phyloP scores from a whole-genome alignment of 139 green algal species.

The Diplosphaera chodatii region DNA sequence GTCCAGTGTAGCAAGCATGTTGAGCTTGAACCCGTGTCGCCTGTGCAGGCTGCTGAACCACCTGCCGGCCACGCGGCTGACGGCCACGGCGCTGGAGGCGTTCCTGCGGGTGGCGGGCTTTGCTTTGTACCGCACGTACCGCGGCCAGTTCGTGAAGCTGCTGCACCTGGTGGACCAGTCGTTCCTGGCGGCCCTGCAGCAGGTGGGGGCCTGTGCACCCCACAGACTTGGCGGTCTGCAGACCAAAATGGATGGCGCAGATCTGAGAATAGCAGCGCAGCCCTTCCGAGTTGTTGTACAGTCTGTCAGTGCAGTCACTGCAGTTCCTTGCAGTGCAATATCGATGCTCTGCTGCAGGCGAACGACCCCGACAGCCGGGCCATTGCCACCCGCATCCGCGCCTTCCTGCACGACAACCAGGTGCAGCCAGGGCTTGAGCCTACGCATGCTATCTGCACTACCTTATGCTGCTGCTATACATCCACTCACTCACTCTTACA shows the following conservation, averaged over 20 bases:
- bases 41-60: conserved; percentile 51
- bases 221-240: no score
- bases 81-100: conserved; percentile 49
- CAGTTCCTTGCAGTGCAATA: no score
- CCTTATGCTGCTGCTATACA: no score
- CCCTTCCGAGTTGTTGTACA: no score
- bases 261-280: no score
- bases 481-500: no score
- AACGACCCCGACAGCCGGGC: neutral
- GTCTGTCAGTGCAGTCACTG: no score
- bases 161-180: conserved; percentile 29
- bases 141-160: conserved; percentile 46
- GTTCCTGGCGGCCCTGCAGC: conserved; percentile 41
- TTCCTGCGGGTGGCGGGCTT: conserved; percentile 56
- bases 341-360: neutral
- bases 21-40: neutral
- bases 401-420: neutral
- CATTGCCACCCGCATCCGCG: neutral
- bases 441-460: no score
- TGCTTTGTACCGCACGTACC: conserved; percentile 35
- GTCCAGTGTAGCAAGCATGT: no score
- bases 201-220: neutral
- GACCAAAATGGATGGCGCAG: no score
- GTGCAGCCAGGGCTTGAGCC: no score
- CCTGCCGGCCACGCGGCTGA: conserved; percentile 48